A percentile compares a stretch with the other conserved stretches of the same genome.
phyloP scores from a whole-genome alignment of 2,329 filamentous ascomycete genomes.

The Ceratocystiopsis minuta region DNA sequence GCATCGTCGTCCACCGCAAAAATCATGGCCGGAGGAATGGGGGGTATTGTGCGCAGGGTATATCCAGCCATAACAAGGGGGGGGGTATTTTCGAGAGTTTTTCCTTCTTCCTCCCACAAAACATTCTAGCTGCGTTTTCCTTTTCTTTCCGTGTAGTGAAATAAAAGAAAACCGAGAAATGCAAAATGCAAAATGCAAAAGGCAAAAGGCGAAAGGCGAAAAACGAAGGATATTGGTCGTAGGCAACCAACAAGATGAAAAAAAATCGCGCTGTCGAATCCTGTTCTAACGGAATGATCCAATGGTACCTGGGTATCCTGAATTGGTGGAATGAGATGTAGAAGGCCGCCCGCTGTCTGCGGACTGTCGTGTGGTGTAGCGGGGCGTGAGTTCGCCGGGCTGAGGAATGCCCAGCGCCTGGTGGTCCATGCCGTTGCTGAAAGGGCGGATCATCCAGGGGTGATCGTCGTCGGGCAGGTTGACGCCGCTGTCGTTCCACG shows the following conservation, averaged over 20 bases:
- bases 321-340: constrained; percentile 87
- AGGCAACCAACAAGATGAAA: not conserved
- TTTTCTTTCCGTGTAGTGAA: constrained; percentile 3
- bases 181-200: constrained; percentile 12
- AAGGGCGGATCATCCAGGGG: constrained; percentile 43
- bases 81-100: constrained; percentile 23
- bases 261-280: constrained; percentile 13
- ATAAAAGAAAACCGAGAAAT: constrained; percentile 1
- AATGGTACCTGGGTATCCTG: constrained; percentile 87
- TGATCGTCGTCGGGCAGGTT: constrained; percentile 82
- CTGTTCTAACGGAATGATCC: constrained; percentile 72
- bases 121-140: not conserved
- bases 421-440: constrained; percentile 45
- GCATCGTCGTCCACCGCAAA: constrained; percentile 5
- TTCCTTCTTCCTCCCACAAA: constrained; percentile 1
- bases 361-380: constrained; percentile 67
- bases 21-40: constrained; percentile 7
- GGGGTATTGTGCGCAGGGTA: constrained; percentile 20
- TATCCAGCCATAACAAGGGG: not conserved
- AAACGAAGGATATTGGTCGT: constrained; percentile 12
- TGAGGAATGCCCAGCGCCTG: constrained; percentile 48
- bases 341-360: constrained; percentile 83
- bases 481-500: constrained; percentile 95
- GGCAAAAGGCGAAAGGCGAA: constrained; percentile 20
- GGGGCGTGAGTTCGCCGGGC: constrained; percentile 66